Evolutionary conservation across 2,329 filamentous ascomycete species (phyloP), one percentile per base, ranked within the genome.

Genomic region (Venturia oleaginea): DNA sequence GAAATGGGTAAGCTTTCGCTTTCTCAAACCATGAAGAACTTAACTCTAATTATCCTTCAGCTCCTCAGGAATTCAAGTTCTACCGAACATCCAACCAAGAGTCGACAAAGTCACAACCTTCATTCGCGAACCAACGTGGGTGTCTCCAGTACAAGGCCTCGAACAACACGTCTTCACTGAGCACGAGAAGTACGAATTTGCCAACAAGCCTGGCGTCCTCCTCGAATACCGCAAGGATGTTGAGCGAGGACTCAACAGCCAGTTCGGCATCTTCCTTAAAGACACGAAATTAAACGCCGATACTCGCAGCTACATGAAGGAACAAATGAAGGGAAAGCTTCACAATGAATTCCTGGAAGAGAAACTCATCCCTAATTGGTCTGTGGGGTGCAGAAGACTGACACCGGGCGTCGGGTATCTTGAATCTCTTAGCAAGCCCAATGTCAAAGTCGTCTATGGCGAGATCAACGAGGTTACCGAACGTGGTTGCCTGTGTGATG

Each of bases 41-140:
- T 11, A 65, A 70, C 8, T 68, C 66, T n/a, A 64, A 42, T 22
- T 30, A 24, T 24, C 8, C 3, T 51, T 75, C 59, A 83, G 83
- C 1, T 82, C 81, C 51, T 81, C 80, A 7, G 83, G 79, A 0
- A 78, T 83, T 3, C 83, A 85, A 69, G 76, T 85, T 5, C 76
- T 82, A 2, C 79, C 80, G 2, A 73, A 72, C 7, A 79, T 83
- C 54, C 78, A 80, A 68, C 72, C 76, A 0, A 69, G 74, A 38
- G 78, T 77, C 59, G 70, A 75, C 8, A 76, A 79, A 46, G 73
- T 81, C 7, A 79, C 76, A 2, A 80, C 78, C 13, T 83, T 82
- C 66, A 79, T 83, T 61, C 76, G 81, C 8, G 77, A 80, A 17
- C 78, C 79, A 0, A 78, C 79, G 0, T 83, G 80, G 80, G 76